phyloP scores from a whole-genome alignment of 495 filamentous ascomycete species.

The Achaetomiella virescens region DNA sequence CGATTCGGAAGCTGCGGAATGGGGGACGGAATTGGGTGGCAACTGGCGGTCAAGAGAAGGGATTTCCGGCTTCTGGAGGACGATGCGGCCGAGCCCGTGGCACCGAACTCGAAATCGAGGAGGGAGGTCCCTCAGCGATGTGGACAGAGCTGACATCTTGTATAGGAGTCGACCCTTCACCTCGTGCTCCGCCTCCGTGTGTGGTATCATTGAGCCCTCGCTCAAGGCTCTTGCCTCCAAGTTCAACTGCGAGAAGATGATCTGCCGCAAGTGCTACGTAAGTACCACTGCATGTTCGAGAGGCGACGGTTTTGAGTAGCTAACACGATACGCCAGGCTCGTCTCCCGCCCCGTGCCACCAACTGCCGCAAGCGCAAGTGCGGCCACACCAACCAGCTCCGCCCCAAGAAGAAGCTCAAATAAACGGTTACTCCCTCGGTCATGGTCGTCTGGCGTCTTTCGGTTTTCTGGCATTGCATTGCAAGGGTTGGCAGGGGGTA shows the following conservation, averaged over 20 bases:
- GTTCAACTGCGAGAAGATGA: constrained; percentile 99
- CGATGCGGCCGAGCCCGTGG: constrained; percentile 3
- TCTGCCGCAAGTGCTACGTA: constrained; percentile 97
- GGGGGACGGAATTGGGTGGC: neutral
- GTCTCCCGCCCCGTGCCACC: constrained; percentile 95
- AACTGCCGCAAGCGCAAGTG: constrained; percentile 99
- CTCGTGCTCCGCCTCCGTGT: constrained; percentile 98
- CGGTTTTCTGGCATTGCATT: constrained; percentile 26
- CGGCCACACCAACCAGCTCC: constrained; percentile 98
- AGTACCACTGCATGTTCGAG: neutral
- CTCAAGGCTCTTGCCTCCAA: constrained; percentile 97
- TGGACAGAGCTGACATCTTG: constrained; percentile 9
- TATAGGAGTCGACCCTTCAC: constrained; percentile 96
- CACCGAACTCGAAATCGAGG: neutral
- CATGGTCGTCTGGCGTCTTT: constrained; percentile 37
- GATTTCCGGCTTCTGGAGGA: neutral
- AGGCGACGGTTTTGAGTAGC: neutral
- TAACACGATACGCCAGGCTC: constrained; percentile 52
- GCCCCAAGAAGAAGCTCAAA: constrained; percentile 99
- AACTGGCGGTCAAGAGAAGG: constrained; percentile 2
- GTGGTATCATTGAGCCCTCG: constrained; percentile 98
- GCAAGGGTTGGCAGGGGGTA: constrained; percentile 23
- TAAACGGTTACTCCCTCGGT: constrained; percentile 45
- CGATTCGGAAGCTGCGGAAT: constrained; percentile 5
- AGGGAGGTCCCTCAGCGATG: neutral